Evolutionary conservation across 805 yeast species (phyloP), one percentile per base, ranked within the genome.

Genomic region (Wickerhamomyces xylosicus): DNA sequence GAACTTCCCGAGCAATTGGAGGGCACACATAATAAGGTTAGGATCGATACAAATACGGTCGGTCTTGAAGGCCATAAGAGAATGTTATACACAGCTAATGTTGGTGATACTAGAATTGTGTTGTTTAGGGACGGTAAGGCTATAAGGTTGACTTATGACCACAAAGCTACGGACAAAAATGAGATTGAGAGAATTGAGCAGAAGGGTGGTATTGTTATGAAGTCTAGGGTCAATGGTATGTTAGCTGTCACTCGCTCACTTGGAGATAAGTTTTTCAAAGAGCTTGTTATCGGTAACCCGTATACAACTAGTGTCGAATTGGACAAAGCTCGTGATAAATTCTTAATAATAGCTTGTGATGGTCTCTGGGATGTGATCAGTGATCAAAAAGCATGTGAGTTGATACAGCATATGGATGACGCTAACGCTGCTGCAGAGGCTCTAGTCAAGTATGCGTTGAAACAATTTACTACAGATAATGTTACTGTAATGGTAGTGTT

Each of bases 291-390:
- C 25, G 95, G 96, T 0, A 76, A 78, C 39, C 98, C 98, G 1
- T 90, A 81, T 54, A 90, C 98, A 0, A 85, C 97, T 0, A 76
- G 86, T 35, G 86, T 95, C 1, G 86, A 79, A 51, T 66, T 92
- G 22, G 69, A 69, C 19, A 39, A 46, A 10, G 59, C 59, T 1
- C 66, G 63, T 10, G 96, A 89, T 57, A 82, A 82, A 48, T 85
- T 85, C 53, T 58, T 90, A 52, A 87, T 90, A 37, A 63, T 90
- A 42, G 97, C 97, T 0, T 92, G 97, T 58, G 98, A 90, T 59
- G 98, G 98, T 0, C 63, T 90, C 10, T 90, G 97, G 97, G 98
- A 90, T 58, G 97, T 90, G 4, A 71, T 89, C 37, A 69, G 78
- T 8, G 98, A 92, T 56, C 82, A 76, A 46, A 73, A 74, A 40